Evolutionary conservation across 1,284 basidiomycete genomes (phyloP).

Genomic region (Sparassis latifolia): DNA sequence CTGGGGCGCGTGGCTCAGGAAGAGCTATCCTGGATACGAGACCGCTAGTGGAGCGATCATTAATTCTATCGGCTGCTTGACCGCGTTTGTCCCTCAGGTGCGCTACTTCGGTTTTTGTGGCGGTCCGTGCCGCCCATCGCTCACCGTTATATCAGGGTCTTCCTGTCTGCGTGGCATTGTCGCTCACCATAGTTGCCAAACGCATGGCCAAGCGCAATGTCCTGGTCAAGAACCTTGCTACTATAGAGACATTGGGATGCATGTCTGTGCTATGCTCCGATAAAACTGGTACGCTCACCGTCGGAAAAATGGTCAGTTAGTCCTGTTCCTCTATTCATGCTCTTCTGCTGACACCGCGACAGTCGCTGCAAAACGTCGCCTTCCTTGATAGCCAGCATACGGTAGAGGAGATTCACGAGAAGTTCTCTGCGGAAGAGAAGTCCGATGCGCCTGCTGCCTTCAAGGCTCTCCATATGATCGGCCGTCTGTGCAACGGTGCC

Average conservation of each 20-base stretch:
- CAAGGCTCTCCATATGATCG: slow-evolving; percentile 35
- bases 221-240: slow-evolving; percentile 53
- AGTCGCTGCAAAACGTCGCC: slow-evolving; percentile 37
- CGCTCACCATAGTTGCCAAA: slow-evolving; percentile 43
- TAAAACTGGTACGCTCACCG: slow-evolving; percentile 21
- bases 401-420: slow-evolving; percentile 22
- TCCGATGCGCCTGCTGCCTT: slow-evolving; percentile 15
- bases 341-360: not conserved
- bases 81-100: slow-evolving; percentile 45
- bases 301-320: slow-evolving; percentile 20
- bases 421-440: slow-evolving; percentile 11
- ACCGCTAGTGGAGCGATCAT: slow-evolving; percentile 34
- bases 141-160: slow-evolving; percentile 34
- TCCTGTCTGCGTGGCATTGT: slow-evolving; percentile 43
- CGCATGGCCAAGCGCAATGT: slow-evolving; percentile 47
- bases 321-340: not conserved
- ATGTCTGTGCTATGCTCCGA: slow-evolving; percentile 38
- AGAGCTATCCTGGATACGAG: slow-evolving; percentile 30
- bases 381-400: slow-evolving; percentile 32
- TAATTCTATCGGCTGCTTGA: slow-evolving; percentile 43
- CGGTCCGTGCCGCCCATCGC: slow-evolving; percentile 8
- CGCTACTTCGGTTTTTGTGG: not conserved
- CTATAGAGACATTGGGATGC: slow-evolving; percentile 54
- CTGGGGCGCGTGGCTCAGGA: slow-evolving; percentile 40
- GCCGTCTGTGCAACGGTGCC: slow-evolving; percentile 59